Evolutionary conservation across 306 rosid species (phyloP), one percentile per base, ranked within the genome.

Genomic region (Phaseolus lunatus): DNA sequence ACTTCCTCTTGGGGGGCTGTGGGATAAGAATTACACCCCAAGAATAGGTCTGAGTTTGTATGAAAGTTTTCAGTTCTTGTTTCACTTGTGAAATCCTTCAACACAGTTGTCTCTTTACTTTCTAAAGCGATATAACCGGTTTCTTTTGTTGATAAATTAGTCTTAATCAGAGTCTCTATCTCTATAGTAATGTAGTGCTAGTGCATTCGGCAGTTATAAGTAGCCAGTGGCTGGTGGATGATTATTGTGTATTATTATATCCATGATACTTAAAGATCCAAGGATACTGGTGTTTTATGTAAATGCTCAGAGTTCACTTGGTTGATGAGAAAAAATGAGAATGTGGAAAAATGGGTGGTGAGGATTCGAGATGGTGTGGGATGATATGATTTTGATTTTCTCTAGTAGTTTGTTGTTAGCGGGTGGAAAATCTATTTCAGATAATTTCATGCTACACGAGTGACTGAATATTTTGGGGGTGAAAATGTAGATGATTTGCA

Each of bases 311-410:
- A 26, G 24, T 57, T 6, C 27, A 14, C 53, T 73, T 35, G 35
- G 50, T 61, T 62, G 72, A 79, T 24, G 35, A 48, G 71, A 47
- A 78, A 39, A 45, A 70, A 2, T 19, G 20, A 47, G 41, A 71
- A 72, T 20, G 19, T 24, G 59, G 15, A 53, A 65, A 79, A 37
- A 7, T 48, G 5, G 19, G 56, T 22, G 19, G 56, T 22, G 72
- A 70, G 12, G 22, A 26, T 39, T 41, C 24, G 74, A 49, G 48
- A 64, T 16, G 73, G 19, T 26, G 67, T 50, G 18, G 29, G 63
- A 43, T 65, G 20, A 20, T 43, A 43, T 43, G 61, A 65, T 52
- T 80, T 72, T 72, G 59, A 19, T 39, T 80, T 52, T 53, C 19
- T 8, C 67, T 72, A 5, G 1, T 39, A 33, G 47, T 59, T 61